Base-by-base conservation (phyloP, 495 filamentous ascomycete genomes). In the Neurospora sp. region DNA sequence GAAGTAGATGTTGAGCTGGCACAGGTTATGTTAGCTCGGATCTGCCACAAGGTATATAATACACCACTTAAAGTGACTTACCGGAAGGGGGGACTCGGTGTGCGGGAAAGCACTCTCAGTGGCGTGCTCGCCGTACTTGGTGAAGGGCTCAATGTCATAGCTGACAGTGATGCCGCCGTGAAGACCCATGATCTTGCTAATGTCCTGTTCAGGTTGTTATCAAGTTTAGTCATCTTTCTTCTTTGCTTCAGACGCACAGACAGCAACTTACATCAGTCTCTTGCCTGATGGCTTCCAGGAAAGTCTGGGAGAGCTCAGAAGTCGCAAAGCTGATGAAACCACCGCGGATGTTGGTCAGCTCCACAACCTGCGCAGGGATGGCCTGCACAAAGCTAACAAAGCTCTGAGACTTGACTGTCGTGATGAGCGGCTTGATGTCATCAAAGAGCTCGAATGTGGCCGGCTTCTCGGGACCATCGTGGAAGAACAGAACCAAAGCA, bases 391-490 rank as follows among this genome's bases (percentile, higher is more conserved):
- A 77, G 12, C 85, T 80, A 44, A 83, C 81, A 70, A 88, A 89
- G n/a, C 77, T 83, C 69, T 86, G 82, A 70, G 81, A 85, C 40
- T 85, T 86, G 78, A 84, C 83, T 39, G 80, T 81, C 35, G 82
- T 85, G 38, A 85, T 77, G 5, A 79, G 77, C 12, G 86, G 82
- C 0, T 79, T 78, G 68, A 89, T 85, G 37, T 77, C 81, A n/a
- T 84, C 85, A 77, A 91, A 89, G 47, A 83, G 81, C 69, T 86
- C 83, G 68, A 91, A 89, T 2, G 86, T 79, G 9, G 80, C 75
- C 3, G 88, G 88, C 14, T 87, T 87, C 69, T 85, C 80, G 0
- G 87, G 85, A 4, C 87, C 88, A 61, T 91, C 87, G 74, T 90
- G 88, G 81, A 89, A 91, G 59, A 79, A 74, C 4, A 90, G 73